Evolutionary conservation across 2,329 filamentous ascomycete genomes (phyloP).

Genomic region (Salinomyces thailandicus): DNA sequence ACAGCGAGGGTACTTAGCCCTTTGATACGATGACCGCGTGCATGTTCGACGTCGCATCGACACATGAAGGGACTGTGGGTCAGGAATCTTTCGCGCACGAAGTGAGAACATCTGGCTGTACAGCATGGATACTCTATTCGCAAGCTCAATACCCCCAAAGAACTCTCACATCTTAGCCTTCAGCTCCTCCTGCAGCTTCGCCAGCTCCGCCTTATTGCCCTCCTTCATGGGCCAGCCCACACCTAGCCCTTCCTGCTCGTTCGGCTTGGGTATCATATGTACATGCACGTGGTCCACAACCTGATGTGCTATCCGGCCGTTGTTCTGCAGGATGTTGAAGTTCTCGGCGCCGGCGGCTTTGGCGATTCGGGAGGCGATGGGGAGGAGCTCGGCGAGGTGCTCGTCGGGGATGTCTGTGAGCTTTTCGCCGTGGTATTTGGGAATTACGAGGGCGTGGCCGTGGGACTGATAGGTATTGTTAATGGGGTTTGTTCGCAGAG

Average conservation of each 20-base stretch:
- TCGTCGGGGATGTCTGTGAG: constrained; percentile 89
- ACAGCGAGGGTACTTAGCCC: no score
- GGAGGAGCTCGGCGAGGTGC: constrained; percentile 69
- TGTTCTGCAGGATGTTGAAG: constrained; percentile 96
- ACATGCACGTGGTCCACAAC: constrained; percentile 82
- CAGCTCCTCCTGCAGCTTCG: constrained; percentile 69
- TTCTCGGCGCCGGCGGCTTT: constrained; percentile 62
- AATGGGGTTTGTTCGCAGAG: no score
- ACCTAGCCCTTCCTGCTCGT: constrained; percentile 64
- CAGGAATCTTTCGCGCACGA: no score
- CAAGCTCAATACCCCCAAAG: no score
- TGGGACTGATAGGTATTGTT: no score
- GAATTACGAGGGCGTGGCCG: constrained; percentile 91
- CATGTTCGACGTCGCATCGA: no score
- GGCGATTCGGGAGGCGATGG: constrained; percentile 79
- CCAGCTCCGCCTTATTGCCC: constrained; percentile 72
- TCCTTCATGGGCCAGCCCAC: constrained; percentile 68
- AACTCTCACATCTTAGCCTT: constrained; percentile 76
- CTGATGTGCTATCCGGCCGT: constrained; percentile 84
- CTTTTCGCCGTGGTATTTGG: constrained; percentile 88
- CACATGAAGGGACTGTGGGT: no score
- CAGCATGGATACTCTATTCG: no score
- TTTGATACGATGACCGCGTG: no score
- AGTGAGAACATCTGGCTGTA: no score
- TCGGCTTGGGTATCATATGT: constrained; percentile 97